Percentiles rank a stretch among this genome's conserved stretches.
phyloP scores from a whole-genome alignment of 2,329 filamentous ascomycete genomes.

The Neurospora sp. region DNA sequence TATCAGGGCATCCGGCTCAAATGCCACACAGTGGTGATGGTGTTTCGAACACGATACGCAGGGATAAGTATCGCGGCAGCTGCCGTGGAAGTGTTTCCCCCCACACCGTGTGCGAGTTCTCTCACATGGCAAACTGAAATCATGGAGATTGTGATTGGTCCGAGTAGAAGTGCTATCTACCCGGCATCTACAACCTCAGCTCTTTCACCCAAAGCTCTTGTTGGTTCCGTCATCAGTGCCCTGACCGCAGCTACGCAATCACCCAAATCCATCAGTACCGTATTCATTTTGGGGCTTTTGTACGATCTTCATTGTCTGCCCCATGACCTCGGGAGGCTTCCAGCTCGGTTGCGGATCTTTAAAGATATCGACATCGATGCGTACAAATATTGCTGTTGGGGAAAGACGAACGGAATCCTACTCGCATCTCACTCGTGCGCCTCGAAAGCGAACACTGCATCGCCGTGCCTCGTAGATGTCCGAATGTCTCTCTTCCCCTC shows the following conservation, averaged over 20 bases:
- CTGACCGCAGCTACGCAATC: conserved; percentile 3
- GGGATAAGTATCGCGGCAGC: neutral
- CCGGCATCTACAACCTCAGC: neutral
- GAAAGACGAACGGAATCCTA: neutral
- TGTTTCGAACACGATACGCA: neutral
- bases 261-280: neutral
- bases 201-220: neutral
- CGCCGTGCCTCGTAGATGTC: neutral
- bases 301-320: conserved; percentile 1
- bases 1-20: neutral
- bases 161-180: neutral
- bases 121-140: neutral
- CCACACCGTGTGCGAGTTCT: neutral
- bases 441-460: neutral
- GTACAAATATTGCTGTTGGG: neutral
- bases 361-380: neutral
- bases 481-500: neutral
- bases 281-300: too few species aligned
- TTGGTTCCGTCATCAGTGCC: conserved; percentile 11
- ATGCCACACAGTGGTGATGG: neutral
- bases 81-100: neutral
- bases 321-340: too few species aligned
- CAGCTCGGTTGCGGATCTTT: neutral
- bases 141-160: neutral
- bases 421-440: neutral